Evolutionary conservation across 2,329 filamentous ascomycete species (phyloP).

Genomic region (Aspergillus proliferans): DNA sequence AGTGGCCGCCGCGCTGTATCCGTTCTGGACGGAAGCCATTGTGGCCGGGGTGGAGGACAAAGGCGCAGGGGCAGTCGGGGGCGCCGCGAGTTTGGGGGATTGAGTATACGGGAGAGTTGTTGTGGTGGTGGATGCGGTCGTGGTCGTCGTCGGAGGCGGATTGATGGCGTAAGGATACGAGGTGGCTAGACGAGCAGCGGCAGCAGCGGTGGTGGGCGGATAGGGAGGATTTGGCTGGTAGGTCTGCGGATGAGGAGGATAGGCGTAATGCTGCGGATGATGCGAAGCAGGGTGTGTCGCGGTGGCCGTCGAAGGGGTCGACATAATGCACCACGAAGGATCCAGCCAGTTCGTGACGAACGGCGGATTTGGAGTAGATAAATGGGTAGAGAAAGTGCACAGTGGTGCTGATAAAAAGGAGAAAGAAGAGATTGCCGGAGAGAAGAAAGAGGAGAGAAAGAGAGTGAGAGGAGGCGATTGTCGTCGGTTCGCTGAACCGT

Average conservation of each 20-base stretch:
- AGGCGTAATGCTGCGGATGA: conserved; percentile 50
- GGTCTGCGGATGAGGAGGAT: conserved; percentile 48
- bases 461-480: not conserved
- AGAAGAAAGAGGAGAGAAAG: conserved; percentile 1
- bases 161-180: conserved; percentile 38
- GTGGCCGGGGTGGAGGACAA: conserved; percentile 31
- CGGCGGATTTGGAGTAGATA: conserved; percentile 9
- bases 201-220: conserved; percentile 41
- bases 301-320: conserved; percentile 72
- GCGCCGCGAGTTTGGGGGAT: conserved; percentile 24
- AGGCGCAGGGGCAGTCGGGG: conserved; percentile 12
- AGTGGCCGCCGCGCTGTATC: conserved; percentile 27
- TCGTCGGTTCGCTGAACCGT: not conserved
- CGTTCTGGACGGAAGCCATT: conserved; percentile 35
- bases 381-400: not conserved
- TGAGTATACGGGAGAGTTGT: conserved; percentile 28
- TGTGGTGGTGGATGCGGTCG: conserved; percentile 5
- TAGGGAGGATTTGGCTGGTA: conserved; percentile 52
- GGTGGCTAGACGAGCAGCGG: conserved; percentile 36
- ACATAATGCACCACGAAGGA: conserved; percentile 51
- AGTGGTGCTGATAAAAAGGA: not conserved
- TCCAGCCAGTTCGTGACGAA: conserved; percentile 23
- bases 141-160: conserved; percentile 13
- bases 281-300: conserved; percentile 63
- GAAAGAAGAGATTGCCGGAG: not conserved